phyloP scores from a whole-genome alignment of 2,329 filamentous ascomycete genomes.

The Colletotrichum chrysophilum region DNA sequence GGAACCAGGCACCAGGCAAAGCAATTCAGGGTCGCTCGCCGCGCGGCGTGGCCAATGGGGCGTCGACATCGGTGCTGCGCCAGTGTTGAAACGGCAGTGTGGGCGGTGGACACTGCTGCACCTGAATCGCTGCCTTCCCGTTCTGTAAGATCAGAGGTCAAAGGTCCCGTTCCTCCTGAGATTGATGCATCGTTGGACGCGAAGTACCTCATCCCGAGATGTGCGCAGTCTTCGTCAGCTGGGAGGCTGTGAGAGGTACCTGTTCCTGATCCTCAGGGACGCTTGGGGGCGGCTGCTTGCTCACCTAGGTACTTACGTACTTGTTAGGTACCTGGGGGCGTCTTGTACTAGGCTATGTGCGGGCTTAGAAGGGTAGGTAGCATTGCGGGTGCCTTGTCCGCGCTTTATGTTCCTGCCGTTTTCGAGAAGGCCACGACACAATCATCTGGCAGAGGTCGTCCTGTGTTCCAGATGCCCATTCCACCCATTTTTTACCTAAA shows the following conservation, averaged over 20 bases:
- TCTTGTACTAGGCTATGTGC: background rate
- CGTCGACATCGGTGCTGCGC: background rate
- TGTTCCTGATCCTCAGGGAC: background rate
- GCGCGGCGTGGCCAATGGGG: background rate
- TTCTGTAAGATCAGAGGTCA: background rate
- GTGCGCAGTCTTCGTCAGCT: background rate
- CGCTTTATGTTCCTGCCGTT: conserved; percentile 8
- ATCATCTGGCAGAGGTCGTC: background rate
- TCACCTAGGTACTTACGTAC: background rate
- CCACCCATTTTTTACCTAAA: background rate
- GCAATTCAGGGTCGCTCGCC: background rate
- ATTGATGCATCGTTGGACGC: background rate
- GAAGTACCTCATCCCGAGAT: background rate
- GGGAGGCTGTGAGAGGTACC: background rate
- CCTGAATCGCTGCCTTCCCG: conserved; percentile 1
- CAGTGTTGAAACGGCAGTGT: conserved; percentile 7
- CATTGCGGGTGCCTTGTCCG: background rate
- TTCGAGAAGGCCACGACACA: conserved; percentile 21
- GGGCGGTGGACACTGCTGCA: background rate
- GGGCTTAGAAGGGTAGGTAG: background rate
- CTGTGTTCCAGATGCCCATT: background rate
- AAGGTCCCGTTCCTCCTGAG: background rate
- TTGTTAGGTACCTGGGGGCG: background rate
- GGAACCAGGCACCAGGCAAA: background rate
- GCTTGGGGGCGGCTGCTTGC: background rate